Evolutionary conservation across 2,329 filamentous ascomycete genomes (phyloP).

Genomic region (Calycina marina): DNA sequence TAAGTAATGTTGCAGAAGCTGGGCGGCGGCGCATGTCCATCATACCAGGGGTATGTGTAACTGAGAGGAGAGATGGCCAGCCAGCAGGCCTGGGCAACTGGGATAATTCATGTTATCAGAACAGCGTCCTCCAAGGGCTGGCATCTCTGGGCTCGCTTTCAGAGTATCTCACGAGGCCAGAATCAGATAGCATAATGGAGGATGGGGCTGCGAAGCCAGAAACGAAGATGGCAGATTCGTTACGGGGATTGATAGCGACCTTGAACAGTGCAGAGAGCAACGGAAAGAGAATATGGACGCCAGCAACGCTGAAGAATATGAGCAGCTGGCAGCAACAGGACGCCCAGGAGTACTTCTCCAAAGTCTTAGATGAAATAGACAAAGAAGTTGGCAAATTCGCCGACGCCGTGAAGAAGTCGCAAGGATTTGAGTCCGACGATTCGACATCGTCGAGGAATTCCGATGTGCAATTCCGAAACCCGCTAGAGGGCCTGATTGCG

Average conservation of each 20-base stretch:
- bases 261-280: slow-evolving; percentile 58
- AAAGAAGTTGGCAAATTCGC: slow-evolving; percentile 50
- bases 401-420: slow-evolving; percentile 6
- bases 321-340: slow-evolving; percentile 94
- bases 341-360: slow-evolving; percentile 93
- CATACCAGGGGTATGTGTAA: slow-evolving; percentile 23
- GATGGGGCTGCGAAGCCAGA: slow-evolving; percentile 11
- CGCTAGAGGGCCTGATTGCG: slow-evolving; percentile 74
- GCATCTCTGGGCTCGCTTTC: slow-evolving; percentile 60
- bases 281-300: slow-evolving; percentile 69
- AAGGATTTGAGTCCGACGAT: slow-evolving; percentile 15
- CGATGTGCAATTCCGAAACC: slow-evolving; percentile 41
- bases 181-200: slow-evolving; percentile 17
- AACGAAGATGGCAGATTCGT: slow-evolving; percentile 21
- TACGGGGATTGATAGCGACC: slow-evolving; percentile 46
- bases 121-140: slow-evolving; percentile 79
- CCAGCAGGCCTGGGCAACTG: slow-evolving; percentile 71
- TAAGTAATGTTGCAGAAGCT: slow-evolving; percentile 42
- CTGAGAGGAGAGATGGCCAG: slow-evolving; percentile 27
- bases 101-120: slow-evolving; percentile 96
- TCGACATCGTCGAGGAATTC: slow-evolving; percentile 1
- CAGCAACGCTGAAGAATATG: slow-evolving; percentile 72
- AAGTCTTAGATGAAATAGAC: slow-evolving; percentile 73
- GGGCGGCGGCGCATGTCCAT: slow-evolving; percentile 40
- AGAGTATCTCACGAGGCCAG: slow-evolving; percentile 42